Conservation (phyloP, 2,329 filamentous ascomycete species). For the Rutstroemia sp. region DNA sequence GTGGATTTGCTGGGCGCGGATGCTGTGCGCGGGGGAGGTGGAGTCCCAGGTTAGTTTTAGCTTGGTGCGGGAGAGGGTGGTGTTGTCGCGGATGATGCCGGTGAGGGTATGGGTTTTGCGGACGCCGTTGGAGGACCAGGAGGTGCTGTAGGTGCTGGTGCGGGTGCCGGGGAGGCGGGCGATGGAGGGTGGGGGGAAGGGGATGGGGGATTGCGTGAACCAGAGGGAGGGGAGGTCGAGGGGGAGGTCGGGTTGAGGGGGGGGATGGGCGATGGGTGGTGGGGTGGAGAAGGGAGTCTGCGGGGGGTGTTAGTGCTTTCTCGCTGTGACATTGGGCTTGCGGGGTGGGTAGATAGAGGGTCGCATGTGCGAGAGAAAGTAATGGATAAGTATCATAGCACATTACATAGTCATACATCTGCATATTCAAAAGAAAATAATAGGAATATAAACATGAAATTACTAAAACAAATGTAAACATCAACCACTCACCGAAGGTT, state of each 20-base stretch:
- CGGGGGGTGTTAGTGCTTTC: neutral
- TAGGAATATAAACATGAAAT: neutral
- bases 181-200: constrained; percentile 23
- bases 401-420: neutral
- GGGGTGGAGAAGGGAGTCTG: neutral
- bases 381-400: neutral
- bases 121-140: constrained; percentile 22
- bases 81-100: constrained; percentile 27
- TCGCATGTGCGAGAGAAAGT: neutral
- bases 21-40: constrained; percentile 26
- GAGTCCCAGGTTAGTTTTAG: constrained; percentile 32
- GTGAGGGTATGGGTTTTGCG: constrained; percentile 28
- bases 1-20: constrained; percentile 30
- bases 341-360: neutral
- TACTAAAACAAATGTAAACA: constrained; percentile 11
- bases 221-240: constrained; percentile 28
- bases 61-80: constrained; percentile 28
- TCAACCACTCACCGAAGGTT: constrained; percentile 26
- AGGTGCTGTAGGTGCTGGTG: constrained; percentile 12
- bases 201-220: constrained; percentile 24
- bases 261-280: neutral
- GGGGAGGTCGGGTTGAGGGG: constrained; percentile 13
- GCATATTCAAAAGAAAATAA: neutral
- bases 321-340: neutral
- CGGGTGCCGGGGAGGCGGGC: constrained; percentile 11